Evolutionary conservation across 176 grass and related monocot genomes (phyloP), one percentile per base, ranked within the genome.

Genomic region (Zea luxurians): DNA sequence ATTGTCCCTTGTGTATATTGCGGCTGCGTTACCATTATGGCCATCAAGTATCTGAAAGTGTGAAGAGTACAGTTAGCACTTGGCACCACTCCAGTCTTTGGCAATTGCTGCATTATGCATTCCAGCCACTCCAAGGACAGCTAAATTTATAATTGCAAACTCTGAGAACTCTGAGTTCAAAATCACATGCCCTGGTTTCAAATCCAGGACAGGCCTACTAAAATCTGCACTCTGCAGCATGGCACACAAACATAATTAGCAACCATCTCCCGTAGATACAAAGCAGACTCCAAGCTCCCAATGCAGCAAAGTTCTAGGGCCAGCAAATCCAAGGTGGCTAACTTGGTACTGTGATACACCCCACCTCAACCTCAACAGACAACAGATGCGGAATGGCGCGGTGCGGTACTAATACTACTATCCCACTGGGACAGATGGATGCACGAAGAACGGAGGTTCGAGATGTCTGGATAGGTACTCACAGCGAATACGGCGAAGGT

Each of bases 1-100:
- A 84, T 97, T 97, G 61, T 97, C 94, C 74, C 91, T 86, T 7
- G 94, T 93, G 78, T 97, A 97, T 92, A 97, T 97, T 2, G 94
- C 94, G 0, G 94, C 94, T 9, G 94, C 91, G 50, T 91, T 91
- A 36, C 94, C 94, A 13, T 97, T 97, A 81, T 97, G 94, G 10
- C 94, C 94, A 80, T 93, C 94, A 80, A 97, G 89, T 67, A 97
- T 84, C 94, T 97, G 60, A 47, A 65, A 15, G 77, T 70, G 72
- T 13, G 42, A 61, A 70, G 76, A 40, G 15, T 21, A 64, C 11
- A 60, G 61, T 73, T 45, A 61, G 46, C 2, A 4, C 18, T 73
- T 73, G 18, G 61, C 4, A 48, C 48, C 11, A 16, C 27, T 38
- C 49, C 48, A 40, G 20, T 77, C 16, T 37, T 71, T 36, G 13